A percentile compares a stretch with the other conserved stretches of the same genome.
Conservation (phyloP, 1,284 basidiomycete genomes). For the Earliella scabrosa region DNA sequence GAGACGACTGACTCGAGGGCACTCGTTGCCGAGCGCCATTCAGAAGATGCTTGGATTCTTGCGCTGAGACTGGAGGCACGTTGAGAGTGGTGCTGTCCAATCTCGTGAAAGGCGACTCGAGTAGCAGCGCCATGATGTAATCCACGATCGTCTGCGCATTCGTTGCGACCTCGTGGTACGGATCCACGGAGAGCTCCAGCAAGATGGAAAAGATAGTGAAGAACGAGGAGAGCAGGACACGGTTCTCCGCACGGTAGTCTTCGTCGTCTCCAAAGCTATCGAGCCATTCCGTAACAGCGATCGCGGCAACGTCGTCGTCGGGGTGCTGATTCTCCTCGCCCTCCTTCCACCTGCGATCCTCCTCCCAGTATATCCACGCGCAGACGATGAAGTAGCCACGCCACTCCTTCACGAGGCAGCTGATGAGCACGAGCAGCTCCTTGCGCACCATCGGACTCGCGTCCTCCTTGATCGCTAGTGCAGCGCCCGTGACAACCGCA, state of each 20-base stretch:
- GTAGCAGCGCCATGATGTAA: constrained; percentile 87
- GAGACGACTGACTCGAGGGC: constrained; percentile 53
- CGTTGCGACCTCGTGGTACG: constrained; percentile 91
- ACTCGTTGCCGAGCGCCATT: constrained; percentile 50
- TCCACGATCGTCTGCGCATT: constrained; percentile 92
- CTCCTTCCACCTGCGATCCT: constrained; percentile 64
- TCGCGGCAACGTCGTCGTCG: constrained; percentile 69
- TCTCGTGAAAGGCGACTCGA: constrained; percentile 85
- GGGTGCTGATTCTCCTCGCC: constrained; percentile 38
- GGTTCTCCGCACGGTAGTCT: constrained; percentile 73
- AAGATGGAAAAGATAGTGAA: constrained; percentile 92
- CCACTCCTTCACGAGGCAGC: constrained; percentile 95
- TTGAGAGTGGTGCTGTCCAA: constrained; percentile 70
- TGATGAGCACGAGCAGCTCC: constrained; percentile 91
- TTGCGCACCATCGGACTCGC: constrained; percentile 97
- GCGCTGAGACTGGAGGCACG: constrained; percentile 49
- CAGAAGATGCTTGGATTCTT: constrained; percentile 17
- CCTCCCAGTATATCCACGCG: constrained; percentile 95
- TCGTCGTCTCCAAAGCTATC: constrained; percentile 71
- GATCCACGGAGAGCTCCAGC: constrained; percentile 91
- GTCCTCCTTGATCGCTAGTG: constrained; percentile 87
- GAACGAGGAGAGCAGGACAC: constrained; percentile 86
- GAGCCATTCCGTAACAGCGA: constrained; percentile 82
- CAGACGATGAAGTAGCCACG: constrained; percentile 95
- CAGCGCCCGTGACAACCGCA: constrained; percentile 75